Evolutionary conservation across 2,329 filamentous ascomycete species (phyloP), one percentile per base, ranked within the genome.

Genomic region (Pseudogymnoascus sp.): DNA sequence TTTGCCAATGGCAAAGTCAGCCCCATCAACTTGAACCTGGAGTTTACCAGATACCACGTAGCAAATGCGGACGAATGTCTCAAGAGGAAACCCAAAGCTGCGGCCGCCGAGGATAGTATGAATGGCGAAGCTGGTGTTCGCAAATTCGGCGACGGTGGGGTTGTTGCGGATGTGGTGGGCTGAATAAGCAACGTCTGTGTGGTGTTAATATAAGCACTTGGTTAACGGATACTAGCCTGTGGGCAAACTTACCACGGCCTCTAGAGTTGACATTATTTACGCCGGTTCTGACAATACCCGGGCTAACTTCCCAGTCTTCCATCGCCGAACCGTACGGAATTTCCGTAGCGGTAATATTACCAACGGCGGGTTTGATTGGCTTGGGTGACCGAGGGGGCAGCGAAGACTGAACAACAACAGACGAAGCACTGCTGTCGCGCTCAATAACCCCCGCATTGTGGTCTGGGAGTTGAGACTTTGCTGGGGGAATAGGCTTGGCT

Each of bases 161-260:
- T 60, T 44, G 2, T 63, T 50, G 33, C 23, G 21, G 17, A 70
- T 61, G 35, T 70, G 69, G 4, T 61, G 17, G 4, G 67, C 38
- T 9, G 69, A 69, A 38, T 67, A 71, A 2, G 69, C 69, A 11
- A 71, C 47, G 7, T 69, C 69, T 71, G n/a, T 15, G 4, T 4
- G 31, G 40, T 50, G 21, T 65, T 35, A 62, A 11, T 11, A 38
- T 23, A 61, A 13, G 11, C 4, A 57, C 5, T 21, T 57, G 17
- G 50, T 21, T 19, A 33, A 57, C 17, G 21, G 28, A 21, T 57
- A 35, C 11, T 2, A 5, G 26, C 6, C 13, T 19, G 61, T 7
- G 8, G 8, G 23, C 21, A 10, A 11, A 67, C 65, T 63, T 65
- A 71, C 69, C 70, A 40, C 70, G 68, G 31, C 67, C 65, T 0